Evolutionary conservation across 495 filamentous ascomycete genomes (phyloP).

Genomic region (Cercophora newfieldiana): DNA sequence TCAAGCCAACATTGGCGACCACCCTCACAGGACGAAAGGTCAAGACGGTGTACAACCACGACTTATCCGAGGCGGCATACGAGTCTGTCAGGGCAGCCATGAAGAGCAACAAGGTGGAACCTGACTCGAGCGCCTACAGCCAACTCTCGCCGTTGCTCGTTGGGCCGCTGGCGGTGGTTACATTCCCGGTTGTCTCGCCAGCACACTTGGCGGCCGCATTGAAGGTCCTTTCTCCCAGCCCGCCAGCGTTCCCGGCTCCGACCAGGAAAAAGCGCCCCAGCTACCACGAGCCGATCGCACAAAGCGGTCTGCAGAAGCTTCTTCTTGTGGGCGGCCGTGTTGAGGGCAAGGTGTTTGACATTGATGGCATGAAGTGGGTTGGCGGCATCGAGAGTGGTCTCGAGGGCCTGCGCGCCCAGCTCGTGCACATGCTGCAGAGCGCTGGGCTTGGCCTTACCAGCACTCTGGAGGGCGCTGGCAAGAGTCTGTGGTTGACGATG

Average conservation of each 20-base stretch:
- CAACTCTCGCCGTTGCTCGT: constrained; percentile 75
- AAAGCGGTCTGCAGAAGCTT: constrained; percentile 81
- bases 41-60: constrained; percentile 58
- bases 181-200: constrained; percentile 81
- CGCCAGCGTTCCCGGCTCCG: constrained; percentile 73
- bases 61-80: constrained; percentile 71
- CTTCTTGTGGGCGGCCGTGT: constrained; percentile 82
- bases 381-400: constrained; percentile 80
- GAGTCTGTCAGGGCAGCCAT: constrained; percentile 54
- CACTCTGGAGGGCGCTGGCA: constrained; percentile 71
- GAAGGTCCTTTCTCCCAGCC: constrained; percentile 69
- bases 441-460: constrained; percentile 71
- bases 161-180: constrained; percentile 75
- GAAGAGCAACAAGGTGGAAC: constrained; percentile 34
- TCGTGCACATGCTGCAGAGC: constrained; percentile 74
- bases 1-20: constrained; percentile 21
- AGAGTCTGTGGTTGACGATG: constrained; percentile 79
- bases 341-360: constrained; percentile 78
- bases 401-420: constrained; percentile 76
- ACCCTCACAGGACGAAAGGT: constrained; percentile 44
- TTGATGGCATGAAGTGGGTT: constrained; percentile 77
- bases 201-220: constrained; percentile 77
- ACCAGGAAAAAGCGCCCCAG: constrained; percentile 70
- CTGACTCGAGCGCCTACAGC: constrained; percentile 46
- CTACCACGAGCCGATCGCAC: constrained; percentile 74